Percentiles rank a stretch among this genome's conserved stretches.
Conservation (phyloP, 768 basidiomycete genomes). For the Lentinula raphanica region DNA sequence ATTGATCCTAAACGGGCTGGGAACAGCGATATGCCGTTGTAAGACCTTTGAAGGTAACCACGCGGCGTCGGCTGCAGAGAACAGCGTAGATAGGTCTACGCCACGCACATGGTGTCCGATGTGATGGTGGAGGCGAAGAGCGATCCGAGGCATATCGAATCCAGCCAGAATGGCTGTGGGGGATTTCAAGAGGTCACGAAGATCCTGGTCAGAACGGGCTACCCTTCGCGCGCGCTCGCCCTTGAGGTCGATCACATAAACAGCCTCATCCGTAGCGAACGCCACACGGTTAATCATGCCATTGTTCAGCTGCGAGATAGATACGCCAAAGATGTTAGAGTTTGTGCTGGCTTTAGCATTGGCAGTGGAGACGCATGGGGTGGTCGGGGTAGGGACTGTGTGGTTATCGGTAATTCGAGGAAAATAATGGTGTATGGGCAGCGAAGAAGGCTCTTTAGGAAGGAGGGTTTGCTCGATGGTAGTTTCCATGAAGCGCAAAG, state of each 20-base stretch:
- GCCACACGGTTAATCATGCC: constrained; percentile 1
- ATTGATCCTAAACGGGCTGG: constrained; percentile 12
- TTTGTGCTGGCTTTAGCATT: neutral
- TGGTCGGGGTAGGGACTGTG: neutral
- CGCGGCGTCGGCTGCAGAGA: constrained; percentile 16
- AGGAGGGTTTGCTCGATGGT: neutral
- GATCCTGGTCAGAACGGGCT: constrained; percentile 8
- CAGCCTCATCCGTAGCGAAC: neutral
- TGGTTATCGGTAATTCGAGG: neutral
- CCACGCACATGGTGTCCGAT: constrained; percentile 24
- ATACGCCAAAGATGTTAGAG: neutral
- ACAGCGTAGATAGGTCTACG: constrained; percentile 31
- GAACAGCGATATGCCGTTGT: constrained; percentile 5
- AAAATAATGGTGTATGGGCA: neutral
- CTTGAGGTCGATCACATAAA: neutral
- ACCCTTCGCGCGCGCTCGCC: neutral
- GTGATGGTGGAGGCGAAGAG: constrained; percentile 24
- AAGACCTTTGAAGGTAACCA: constrained; percentile 22
- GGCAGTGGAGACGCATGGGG: neutral
- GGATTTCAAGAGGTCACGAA: constrained; percentile 14
- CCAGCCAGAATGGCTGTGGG: constrained; percentile 23
- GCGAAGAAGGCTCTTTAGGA: neutral
- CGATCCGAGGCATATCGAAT: constrained; percentile 32
- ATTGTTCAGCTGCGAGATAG: neutral
- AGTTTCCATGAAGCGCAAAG: neutral